A percentile compares a stretch with the other conserved stretches of the same genome.
Conservation (phyloP, 2,329 filamentous ascomycete species). For the Aspergillus caelatus region DNA sequence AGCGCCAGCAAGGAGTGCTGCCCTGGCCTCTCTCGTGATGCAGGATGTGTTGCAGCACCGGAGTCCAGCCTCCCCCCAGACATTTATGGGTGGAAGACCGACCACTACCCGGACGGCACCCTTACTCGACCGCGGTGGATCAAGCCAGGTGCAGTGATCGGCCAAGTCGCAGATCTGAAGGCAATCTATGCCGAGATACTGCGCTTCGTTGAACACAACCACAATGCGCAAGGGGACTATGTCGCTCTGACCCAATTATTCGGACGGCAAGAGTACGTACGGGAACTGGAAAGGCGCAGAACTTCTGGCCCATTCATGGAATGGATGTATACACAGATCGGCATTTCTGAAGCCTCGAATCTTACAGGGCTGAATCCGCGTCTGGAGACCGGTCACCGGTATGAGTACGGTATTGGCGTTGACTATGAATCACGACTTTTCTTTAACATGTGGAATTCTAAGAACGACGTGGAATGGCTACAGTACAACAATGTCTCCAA, state of each 20-base stretch:
- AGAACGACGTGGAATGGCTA: constrained; percentile 46
- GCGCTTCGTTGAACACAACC: constrained; percentile 37
- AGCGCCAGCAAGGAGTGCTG: constrained; percentile 58
- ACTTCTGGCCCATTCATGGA: constrained; percentile 39
- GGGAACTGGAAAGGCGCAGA: constrained; percentile 45
- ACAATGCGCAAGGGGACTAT: constrained; percentile 44
- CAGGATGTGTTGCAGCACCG: constrained; percentile 58
- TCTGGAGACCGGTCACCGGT: constrained; percentile 40
- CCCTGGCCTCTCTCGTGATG: constrained; percentile 44
- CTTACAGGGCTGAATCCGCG: constrained; percentile 38
- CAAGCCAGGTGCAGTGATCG: constrained; percentile 54
- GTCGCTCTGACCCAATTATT: constrained; percentile 56
- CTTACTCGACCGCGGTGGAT: constrained; percentile 53
- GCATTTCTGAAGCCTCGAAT: constrained; percentile 42
- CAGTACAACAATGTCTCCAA: constrained; percentile 41
- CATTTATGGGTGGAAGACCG: constrained; percentile 51
- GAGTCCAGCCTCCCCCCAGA: constrained; percentile 54
- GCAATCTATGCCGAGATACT: constrained; percentile 50
- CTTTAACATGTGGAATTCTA: constrained; percentile 46
- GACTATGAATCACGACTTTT: constrained; percentile 57
- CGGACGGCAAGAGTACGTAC: constrained; percentile 55
- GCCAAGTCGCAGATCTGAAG: constrained; percentile 53
- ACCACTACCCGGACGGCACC: constrained; percentile 38
- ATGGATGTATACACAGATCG: constrained; percentile 41
- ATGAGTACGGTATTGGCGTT: constrained; percentile 56